phyloP scores from a whole-genome alignment of 345 rosid genomes.

The Eucalyptus dawsonii region DNA sequence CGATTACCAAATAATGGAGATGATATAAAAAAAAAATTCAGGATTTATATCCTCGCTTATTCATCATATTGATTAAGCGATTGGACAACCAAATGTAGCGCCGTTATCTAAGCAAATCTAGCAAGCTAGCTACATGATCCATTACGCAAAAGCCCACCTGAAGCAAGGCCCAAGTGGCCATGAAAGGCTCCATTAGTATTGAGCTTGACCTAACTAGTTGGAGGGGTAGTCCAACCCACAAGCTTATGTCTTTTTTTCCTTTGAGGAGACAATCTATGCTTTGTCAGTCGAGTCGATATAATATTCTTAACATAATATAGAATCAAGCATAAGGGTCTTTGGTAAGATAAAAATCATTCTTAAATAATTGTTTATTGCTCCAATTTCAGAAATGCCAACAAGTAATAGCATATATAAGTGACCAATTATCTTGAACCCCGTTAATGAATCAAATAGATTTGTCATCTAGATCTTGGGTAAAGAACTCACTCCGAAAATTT shows the following conservation, averaged over 20 bases:
- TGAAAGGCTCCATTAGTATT: neutral
- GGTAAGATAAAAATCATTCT: neutral
- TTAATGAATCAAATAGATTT: neutral
- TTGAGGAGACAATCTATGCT: too few species aligned
- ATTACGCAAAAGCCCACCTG: neutral
- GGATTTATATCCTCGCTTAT: too few species aligned
- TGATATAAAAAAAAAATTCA: too few species aligned
- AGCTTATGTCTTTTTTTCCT: neutral
- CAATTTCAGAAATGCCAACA: neutral
- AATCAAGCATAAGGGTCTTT: neutral
- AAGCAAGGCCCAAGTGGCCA: neutral
- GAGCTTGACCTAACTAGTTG: neutral
- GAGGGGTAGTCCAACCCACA: neutral
- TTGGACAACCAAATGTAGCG: rapidly evolving
- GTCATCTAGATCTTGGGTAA: neutral
- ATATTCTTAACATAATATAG: neutral
- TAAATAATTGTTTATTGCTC: neutral
- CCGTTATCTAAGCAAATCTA: neutral
- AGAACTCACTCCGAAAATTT: too few species aligned
- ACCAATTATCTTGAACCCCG: neutral
- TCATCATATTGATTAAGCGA: rapidly evolving
- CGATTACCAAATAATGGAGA: too few species aligned
- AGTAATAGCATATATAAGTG: neutral
- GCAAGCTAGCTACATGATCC: neutral
- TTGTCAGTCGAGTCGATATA: neutral